A percentile compares a stretch with the other conserved stretches of the same genome.
Conservation (phyloP, 2,329 filamentous ascomycete species). For the Pseudogymnoascus sp. region DNA sequence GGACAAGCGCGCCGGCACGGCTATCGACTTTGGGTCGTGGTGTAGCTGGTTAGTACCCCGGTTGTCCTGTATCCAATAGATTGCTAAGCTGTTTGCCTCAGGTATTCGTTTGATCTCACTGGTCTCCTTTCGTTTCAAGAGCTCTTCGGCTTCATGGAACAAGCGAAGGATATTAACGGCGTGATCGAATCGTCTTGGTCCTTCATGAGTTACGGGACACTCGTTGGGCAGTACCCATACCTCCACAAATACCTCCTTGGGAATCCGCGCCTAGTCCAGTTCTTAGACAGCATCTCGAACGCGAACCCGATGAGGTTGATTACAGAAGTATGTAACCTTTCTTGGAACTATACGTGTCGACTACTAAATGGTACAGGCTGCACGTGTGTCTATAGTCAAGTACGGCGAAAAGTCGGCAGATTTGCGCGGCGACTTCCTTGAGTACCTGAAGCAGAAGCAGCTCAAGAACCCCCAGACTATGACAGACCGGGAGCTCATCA, state of each 20-base stretch:
- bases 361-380: not conserved
- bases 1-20: slow-evolving; percentile 18
- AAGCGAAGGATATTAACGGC: slow-evolving; percentile 11
- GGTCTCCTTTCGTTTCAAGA: slow-evolving; percentile 12
- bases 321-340: not conserved
- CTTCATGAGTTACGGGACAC: not conserved
- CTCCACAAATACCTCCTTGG: slow-evolving; percentile 8
- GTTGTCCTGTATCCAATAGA: not conserved
- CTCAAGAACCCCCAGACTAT: slow-evolving; percentile 19
- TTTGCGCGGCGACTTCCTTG: not conserved
- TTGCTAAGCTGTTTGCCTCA: not conserved
- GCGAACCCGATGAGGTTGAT: not conserved
- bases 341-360: not conserved
- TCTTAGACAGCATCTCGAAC: not conserved
- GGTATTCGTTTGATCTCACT: slow-evolving; percentile 15
- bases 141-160: slow-evolving; percentile 14
- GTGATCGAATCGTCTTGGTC: slow-evolving; percentile 13
- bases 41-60: not conserved
- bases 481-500: slow-evolving; percentile 23
- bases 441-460: not conserved
- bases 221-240: slow-evolving; percentile 7
- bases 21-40: not conserved
- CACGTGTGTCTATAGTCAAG: not conserved
- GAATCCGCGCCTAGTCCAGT: not conserved
- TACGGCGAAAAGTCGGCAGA: not conserved